Percentiles rank a stretch among this genome's conserved stretches.
Conservation (phyloP, 441 rosid genomes). For the Pelargonium citronellum region DNA sequence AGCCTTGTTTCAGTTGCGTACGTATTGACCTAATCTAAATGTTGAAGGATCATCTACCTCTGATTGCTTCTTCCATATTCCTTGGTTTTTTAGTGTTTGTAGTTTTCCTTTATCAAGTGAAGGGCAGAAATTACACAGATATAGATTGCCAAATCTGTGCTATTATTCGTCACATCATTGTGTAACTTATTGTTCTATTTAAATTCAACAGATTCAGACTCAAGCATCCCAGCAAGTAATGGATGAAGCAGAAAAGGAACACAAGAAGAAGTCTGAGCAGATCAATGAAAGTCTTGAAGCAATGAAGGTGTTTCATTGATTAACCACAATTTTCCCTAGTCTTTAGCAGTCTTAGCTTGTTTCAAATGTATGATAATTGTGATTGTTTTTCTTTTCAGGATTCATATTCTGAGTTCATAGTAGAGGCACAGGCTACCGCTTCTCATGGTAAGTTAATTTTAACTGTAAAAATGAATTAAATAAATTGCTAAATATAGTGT, state of each 20-base stretch:
- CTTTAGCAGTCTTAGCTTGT: conserved; percentile 2
- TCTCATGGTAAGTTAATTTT: conserved; percentile 30
- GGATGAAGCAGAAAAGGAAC: conserved; percentile 46
- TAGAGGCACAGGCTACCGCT: conserved; percentile 35
- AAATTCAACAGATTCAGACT: conserved; percentile 36
- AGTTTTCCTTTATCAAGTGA: not conserved
- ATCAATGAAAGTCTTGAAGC: conserved; percentile 32
- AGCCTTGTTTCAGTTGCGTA: too few species aligned
- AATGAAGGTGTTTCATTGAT: conserved; percentile 31
- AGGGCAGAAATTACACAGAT: not conserved
- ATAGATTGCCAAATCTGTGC: not conserved
- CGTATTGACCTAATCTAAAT: not conserved
- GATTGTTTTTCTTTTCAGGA: conserved; percentile 25
- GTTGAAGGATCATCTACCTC: conserved; percentile 1
- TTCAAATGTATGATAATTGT: not conserved
- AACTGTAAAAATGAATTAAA: not conserved
- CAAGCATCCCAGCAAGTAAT: conserved; percentile 40
- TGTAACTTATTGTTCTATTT: conserved; percentile 1
- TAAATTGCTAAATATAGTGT: not conserved
- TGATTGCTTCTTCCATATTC: not conserved
- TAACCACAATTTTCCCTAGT: conserved; percentile 3
- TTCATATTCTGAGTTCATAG: conserved; percentile 38
- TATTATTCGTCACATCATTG: not conserved
- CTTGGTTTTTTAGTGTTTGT: not conserved
- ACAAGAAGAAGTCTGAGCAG: conserved; percentile 37